Percentiles rank a stretch among this genome's conserved stretches.
These are phyloP conservation scores for Forsythia viridissima DNA, from an alignment of 257 asterid genomes.

Conservation along the genomic window DNA sequence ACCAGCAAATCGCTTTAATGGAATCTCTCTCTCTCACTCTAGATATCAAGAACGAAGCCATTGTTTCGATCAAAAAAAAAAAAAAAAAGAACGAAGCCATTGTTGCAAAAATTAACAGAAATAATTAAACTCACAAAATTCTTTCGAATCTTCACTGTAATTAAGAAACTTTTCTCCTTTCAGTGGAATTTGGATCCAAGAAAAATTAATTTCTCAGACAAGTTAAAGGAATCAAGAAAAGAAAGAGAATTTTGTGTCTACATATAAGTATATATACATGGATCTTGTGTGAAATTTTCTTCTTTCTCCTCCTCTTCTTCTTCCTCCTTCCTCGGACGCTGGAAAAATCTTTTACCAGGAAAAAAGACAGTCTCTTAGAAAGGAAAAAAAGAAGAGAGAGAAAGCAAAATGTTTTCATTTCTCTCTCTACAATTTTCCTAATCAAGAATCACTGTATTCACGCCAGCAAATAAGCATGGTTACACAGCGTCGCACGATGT, in stretches of 20 bases:
- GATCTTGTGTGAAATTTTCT: slow-evolving; percentile 8
- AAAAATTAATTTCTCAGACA: not conserved
- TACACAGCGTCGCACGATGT: slow-evolving; percentile 87
- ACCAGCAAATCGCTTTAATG: slow-evolving; percentile 7
- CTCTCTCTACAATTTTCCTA: not conserved
- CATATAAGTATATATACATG: not conserved
- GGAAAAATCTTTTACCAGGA: slow-evolving; percentile 32
- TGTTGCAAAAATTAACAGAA: slow-evolving; percentile 3
- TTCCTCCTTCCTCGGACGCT: slow-evolving; percentile 67
- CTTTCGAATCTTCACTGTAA: not conserved
- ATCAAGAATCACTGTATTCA: slow-evolving; percentile 67
- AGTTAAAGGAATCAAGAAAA: not conserved
- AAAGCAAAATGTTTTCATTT: not conserved
- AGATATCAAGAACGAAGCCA: not conserved
- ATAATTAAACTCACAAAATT: slow-evolving; percentile 15
- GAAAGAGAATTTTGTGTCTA: not conserved
- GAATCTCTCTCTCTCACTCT: slow-evolving; percentile 4
- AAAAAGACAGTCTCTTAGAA: slow-evolving; percentile 55
- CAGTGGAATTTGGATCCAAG: slow-evolving; percentile 1
- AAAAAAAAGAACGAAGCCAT: not conserved
- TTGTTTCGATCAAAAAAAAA: too few relatives aligned
- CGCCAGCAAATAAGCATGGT: slow-evolving; percentile 94
- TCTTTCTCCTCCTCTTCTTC: slow-evolving; percentile 40
- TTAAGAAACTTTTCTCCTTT: not conserved
- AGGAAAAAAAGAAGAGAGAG: slow-evolving; percentile 30